Evolutionary conservation across 73 alveolate genomes (phyloP), one percentile per base, ranked within the genome.

Genomic region (Loxodes magnus): DNA sequence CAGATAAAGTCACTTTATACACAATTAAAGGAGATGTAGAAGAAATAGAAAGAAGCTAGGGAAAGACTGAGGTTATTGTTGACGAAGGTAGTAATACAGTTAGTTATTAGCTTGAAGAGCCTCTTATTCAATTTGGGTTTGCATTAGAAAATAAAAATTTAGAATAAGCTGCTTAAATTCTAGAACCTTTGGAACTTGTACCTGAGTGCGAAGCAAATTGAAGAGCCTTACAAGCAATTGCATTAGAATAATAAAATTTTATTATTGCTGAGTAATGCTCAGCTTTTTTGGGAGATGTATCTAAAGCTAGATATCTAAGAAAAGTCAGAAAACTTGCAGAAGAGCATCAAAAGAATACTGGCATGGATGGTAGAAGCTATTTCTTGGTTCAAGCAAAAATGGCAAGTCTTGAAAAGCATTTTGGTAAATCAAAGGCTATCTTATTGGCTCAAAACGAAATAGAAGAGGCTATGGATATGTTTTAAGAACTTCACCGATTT

Each of bases 401-500:
- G 36, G 89, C 98, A 27, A 89, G 91, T 55, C 80, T 96, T 39
- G 97, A 89, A 56, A 96, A 96, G 80, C 96, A 95, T 49, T 96
- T 93, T 91, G 95, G 82, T 41, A 83, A 92, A 33, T 99, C 99
- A 23, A 99, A 96, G 79, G 97, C 97, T 33, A 84, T 96, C 41
- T 80, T 96, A 44, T 67, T 96, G 52, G 94, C 94, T 59, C 87
- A 96, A 75, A 88, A 89, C 66, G 98, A 92, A 63, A 82, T 96
- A 20, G 99, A 94, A 72, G 99, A 92, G 50, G 98, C 99, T 34
- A 92, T 96, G 95, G 99, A 94, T 41, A 96, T 96, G 96, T 94
- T 92, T 64, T 87, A 94, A 79, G 99, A 89, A 51, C 88, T 94
- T 35, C 99, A 94, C 66, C 91, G 95, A 77, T 94, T 98, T 98